phyloP scores from a whole-genome alignment of 225 moss, liverwort and hornwort species.

The Neckera pumila region DNA sequence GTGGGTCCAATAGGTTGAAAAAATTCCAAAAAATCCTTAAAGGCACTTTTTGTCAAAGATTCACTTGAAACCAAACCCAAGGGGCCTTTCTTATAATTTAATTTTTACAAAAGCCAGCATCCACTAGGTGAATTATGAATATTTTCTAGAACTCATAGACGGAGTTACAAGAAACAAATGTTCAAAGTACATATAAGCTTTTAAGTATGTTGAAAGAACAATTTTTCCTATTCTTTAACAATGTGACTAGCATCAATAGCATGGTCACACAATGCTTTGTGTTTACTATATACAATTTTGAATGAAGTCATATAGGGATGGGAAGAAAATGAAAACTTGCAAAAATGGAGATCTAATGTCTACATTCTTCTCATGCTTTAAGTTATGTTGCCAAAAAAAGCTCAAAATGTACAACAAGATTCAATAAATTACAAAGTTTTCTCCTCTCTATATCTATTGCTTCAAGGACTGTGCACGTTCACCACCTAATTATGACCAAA shows the following conservation, averaged over 20 bases:
- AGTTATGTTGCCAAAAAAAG: not conserved
- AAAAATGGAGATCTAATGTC: too few relatives aligned
- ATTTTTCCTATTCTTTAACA: rapidly evolving
- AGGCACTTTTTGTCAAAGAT: not conserved
- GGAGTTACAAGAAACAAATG: not conserved
- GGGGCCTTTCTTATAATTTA: rapidly evolving
- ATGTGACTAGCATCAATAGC: not conserved
- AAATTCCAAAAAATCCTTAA: not conserved
- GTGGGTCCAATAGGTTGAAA: not conserved
- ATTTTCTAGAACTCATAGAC: rapidly evolving
- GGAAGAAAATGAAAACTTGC: not conserved
- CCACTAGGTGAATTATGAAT: too few relatives aligned
- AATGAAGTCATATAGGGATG: not conserved
- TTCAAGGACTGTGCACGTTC: rapidly evolving
- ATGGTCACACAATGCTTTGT: not conserved
- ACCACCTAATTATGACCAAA: not conserved
- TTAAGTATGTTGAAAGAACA: rapidly evolving
- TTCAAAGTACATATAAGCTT: not conserved
- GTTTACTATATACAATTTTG: not conserved
- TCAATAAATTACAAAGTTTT: too few relatives aligned
- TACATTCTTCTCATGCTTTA: not conserved
- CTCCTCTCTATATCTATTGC: rapidly evolving
- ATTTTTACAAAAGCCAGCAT: rapidly evolving
- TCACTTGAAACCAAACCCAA: not conserved
- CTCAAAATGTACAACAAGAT: not conserved